A percentile compares a stretch with the other conserved stretches of the same genome.
Evolutionary conservation across 208 protist species (phyloP).

Genomic region (Crithidia mellificae): DNA sequence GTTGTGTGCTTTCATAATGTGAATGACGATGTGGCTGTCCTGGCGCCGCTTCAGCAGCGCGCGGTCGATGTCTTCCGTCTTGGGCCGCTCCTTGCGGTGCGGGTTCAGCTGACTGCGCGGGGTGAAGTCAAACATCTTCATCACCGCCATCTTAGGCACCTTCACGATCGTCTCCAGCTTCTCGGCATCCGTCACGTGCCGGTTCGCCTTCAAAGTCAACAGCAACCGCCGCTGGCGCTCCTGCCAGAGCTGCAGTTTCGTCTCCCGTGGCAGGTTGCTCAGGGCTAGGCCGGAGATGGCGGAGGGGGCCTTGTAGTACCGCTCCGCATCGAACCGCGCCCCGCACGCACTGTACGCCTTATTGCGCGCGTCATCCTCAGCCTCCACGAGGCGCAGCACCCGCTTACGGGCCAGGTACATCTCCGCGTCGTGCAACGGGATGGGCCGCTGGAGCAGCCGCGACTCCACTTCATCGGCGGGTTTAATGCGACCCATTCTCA

Average conservation of each 20-base stretch:
- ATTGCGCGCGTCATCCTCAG: constrained; percentile 24
- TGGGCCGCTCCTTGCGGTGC: constrained; percentile 60
- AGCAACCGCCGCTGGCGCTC: constrained; percentile 53
- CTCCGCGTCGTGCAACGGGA: constrained; percentile 59
- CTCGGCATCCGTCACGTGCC: constrained; percentile 63
- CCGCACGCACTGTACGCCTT: constrained; percentile 27
- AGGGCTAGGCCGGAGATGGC: constrained; percentile 57
- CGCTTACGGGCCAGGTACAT: constrained; percentile 31
- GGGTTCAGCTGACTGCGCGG: constrained; percentile 81
- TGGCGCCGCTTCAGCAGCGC: constrained; percentile 49
- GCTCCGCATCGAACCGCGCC: constrained; percentile 31
- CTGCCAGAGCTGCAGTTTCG: constrained; percentile 73
- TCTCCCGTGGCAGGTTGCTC: constrained; percentile 50
- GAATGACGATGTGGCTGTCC: constrained; percentile 71
- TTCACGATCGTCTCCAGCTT: constrained; percentile 57
- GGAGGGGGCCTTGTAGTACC: constrained; percentile 43
- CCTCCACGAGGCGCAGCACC: constrained; percentile 27
- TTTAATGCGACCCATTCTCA: constrained; percentile 24
- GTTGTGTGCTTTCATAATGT: constrained; percentile 84
- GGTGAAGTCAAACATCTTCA: constrained; percentile 39
- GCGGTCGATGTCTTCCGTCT: constrained; percentile 70
- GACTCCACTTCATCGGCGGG: constrained; percentile 50
- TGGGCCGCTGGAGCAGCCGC: constrained; percentile 46
- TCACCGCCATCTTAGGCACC: constrained; percentile 59
- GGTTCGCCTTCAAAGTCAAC: constrained; percentile 30